Percentiles rank a stretch among this genome's conserved stretches.
These are phyloP conservation scores for Aspergillus affinis DNA, from an alignment of 495 filamentous ascomycete genomes.

Conservation along the genomic window DNA sequence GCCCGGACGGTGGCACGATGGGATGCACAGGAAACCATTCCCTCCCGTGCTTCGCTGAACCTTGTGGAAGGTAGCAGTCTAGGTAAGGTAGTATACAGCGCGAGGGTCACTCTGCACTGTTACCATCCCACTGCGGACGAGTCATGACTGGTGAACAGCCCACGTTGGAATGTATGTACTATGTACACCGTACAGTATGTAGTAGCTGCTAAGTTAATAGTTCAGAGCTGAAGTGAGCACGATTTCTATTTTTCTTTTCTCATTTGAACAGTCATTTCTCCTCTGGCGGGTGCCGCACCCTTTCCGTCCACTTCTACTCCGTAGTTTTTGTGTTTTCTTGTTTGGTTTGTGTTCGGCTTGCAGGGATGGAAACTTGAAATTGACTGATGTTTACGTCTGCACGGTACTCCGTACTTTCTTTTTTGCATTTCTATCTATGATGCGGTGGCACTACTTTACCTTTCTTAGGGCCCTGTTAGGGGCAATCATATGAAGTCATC, in stretches of 20 bases:
- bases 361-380: neutral
- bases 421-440: neutral
- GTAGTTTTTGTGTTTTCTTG: neutral
- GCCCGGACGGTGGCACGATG: conserved; percentile 21
- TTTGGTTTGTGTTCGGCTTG: neutral
- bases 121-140: conserved; percentile 22
- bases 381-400: neutral
- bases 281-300: too few species aligned
- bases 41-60: conserved; percentile 7
- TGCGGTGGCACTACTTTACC: neutral
- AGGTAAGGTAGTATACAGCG: conserved; percentile 2
- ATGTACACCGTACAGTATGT: too few species aligned
- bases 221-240: too few species aligned
- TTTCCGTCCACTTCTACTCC: too few species aligned
- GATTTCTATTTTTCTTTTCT: neutral
- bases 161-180: neutral
- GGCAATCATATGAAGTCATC: neutral
- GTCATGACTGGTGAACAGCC: neutral
- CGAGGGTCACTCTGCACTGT: conserved; percentile 40
- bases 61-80: conserved; percentile 14
- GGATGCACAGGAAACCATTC: conserved; percentile 15
- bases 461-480: neutral
- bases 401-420: too few species aligned
- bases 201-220: too few species aligned
- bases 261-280: too few species aligned